Evolutionary conservation across 2,329 filamentous ascomycete species (phyloP), one percentile per base, ranked within the genome.

Genomic region (Didymella arachidicola): DNA sequence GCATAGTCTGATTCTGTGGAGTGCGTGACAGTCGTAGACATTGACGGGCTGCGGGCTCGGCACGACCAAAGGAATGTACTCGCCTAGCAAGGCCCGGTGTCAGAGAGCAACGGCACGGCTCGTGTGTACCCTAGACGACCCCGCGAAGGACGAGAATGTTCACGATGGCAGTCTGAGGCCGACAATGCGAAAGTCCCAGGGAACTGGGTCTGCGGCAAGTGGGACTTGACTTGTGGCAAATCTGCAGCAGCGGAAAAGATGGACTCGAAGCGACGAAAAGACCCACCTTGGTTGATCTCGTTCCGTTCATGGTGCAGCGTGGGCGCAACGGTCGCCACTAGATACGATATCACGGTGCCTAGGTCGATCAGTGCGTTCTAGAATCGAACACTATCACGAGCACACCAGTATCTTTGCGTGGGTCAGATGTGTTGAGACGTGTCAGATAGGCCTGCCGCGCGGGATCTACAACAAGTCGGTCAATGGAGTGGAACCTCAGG

Each of bases 161-260:
- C 45, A 59, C 45, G 41, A 54, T 25, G 25, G 19, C 27, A 45
- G 39, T 19, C 32, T 53, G 27, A 44, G 22, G 50, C 41, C 50
- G 32, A 46, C 34, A 45, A 25, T 7, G 50, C 45, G 50, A 54
- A 27, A 34, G 51, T 59, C 45, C 56, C 56, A 59, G 42, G 50
- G 45, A 51, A 46, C 34, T 59, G 51, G 56, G 38, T 45, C 34
- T 54, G 50, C 56, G 56, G 56, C 11, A 59, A 54, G 56, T 59
- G 56, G 56, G 56, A 59, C 56, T 53, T 4, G 18, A 30, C 26
- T 36, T 36, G 26, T 41, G 56, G 51, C 56, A 51, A 53, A 50
- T 34, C 45, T 54, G 45, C 50, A 22, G 19, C 56, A 46, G 46
- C 50, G 50, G 56, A 53, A 43, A 46, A 46, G 46, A 46, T 54